Evolutionary conservation across 192 early-diverging fungal species (phyloP).

Genomic region (Linnemannia schmuckeri): DNA sequence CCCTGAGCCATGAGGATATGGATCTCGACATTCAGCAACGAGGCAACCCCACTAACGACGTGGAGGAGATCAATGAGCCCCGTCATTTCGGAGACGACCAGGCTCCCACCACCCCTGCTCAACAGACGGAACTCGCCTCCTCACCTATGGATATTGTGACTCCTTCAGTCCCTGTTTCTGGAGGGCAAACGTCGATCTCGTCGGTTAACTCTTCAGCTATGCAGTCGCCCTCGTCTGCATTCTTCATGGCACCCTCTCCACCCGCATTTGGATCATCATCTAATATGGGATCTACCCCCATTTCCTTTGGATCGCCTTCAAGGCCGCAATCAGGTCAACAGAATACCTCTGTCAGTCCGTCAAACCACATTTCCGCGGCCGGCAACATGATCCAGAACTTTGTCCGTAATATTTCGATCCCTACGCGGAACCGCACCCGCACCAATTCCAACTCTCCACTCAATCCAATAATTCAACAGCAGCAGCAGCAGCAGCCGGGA

Average conservation of each 20-base stretch:
- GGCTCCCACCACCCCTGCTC: neutral
- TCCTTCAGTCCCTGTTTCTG: neutral
- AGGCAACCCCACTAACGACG: neutral
- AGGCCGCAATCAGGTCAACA: neutral
- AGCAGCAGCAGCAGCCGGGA: neutral
- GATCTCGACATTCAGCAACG: neutral
- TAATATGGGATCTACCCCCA: neutral
- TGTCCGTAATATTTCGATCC: slow-evolving; percentile 39
- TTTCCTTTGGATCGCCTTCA: slow-evolving; percentile 23
- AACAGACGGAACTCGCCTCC: neutral
- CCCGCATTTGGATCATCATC: slow-evolving; percentile 12
- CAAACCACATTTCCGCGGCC: slow-evolving; percentile 19
- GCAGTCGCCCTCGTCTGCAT: slow-evolving; percentile 43
- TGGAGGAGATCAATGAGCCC: neutral
- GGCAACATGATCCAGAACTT: slow-evolving; percentile 45
- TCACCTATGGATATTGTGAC: slow-evolving; percentile 29
- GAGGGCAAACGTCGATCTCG: neutral
- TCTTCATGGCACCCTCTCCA: slow-evolving; percentile 45
- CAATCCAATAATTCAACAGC: slow-evolving; percentile 28
- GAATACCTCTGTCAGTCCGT: slow-evolving; percentile 13
- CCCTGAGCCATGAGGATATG: neutral
- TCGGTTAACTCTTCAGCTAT: slow-evolving; percentile 18
- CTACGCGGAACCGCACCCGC: slow-evolving; percentile 29
- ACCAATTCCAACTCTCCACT: slow-evolving; percentile 47
- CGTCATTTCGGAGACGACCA: neutral